Base-by-base conservation (phyloP, 2,329 filamentous ascomycete genomes). In the Colletotrichum lindemuthianum region DNA sequence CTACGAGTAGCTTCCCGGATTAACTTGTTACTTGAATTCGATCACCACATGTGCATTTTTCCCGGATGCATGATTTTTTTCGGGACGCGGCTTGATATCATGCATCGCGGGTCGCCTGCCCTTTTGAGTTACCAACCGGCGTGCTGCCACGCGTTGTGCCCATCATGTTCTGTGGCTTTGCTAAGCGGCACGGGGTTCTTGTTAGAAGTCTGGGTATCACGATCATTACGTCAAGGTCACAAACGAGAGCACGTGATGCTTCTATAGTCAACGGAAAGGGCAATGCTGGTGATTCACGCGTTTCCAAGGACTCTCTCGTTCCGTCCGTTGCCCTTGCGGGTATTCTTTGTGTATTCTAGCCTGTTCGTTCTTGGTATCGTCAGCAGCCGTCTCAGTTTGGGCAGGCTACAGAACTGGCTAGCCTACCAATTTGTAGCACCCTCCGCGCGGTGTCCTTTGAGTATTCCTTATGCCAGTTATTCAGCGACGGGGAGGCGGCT, bases 201-300 rank as follows among this genome's bases (percentile, higher is more conserved):
- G 24, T 24, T 24, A 24, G 24, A 24, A 24, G 24, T 24, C 24
- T 24, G 8, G 8, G 2, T n/a, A 45, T 34, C 43, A 12, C 24
- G 2, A 16, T 50, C 11, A 65, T 55, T 50, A 61, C 58, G 58
- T 61, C 61, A 61, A 41, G 8, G 45, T 55, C 58, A 60, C n/a
- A n/a, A 37, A 36, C 11, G 9, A 45, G 43, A 34, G 0, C 61
- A 65, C 61, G 50, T 56, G 57, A 61, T 37, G 34, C 1, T 4
- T 24, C 24, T 4, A 24, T 24, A 24, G 24, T 24, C 1, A 24
- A 24, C 24, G 24, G 24, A 24, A 24, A 24, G 24, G 24, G 24
- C 24, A 24, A 24, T 4, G 1, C 24, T 24, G 24, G 24, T 24
- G 24, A 24, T 24, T 24, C 24, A 24, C 4, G 24, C 24, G 24